Evolutionary conservation across 2,329 filamentous ascomycete species (phyloP).

Genomic region (Colletotrichum costaricense): DNA sequence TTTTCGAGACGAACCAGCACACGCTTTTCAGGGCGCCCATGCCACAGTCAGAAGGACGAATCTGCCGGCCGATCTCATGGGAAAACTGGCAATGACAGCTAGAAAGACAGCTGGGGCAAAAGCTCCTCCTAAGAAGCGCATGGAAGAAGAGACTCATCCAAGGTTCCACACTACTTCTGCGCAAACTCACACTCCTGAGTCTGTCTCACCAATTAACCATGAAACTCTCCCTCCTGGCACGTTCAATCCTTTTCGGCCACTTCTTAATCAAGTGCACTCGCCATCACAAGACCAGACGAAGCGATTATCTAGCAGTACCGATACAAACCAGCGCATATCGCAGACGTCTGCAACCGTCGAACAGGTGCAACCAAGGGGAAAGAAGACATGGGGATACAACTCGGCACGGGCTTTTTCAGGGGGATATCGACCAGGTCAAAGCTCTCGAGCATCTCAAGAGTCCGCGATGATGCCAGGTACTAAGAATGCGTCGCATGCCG

Average conservation of each 20-base stretch:
- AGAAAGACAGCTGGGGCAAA: conserved; percentile 10
- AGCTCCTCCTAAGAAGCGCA: background rate
- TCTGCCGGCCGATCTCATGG: conserved; percentile 14
- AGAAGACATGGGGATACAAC: background rate
- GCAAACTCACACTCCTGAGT: background rate
- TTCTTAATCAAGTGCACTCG: background rate
- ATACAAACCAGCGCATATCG: background rate
- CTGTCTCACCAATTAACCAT: background rate
- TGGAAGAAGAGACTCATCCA: background rate
- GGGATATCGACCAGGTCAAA: background rate
- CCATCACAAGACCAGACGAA: background rate
- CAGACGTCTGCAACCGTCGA: background rate
- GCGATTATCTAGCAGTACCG: background rate
- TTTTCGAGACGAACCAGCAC: background rate
- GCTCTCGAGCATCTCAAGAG: background rate
- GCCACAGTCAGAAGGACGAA: conserved; percentile 6
- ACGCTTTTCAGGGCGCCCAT: background rate
- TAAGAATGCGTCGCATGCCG: background rate
- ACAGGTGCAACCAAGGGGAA: background rate
- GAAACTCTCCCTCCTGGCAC: background rate
- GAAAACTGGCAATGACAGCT: conserved; percentile 10
- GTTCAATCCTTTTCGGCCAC: background rate
- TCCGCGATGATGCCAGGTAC: background rate
- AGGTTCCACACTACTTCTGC: background rate
- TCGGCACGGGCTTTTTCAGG: background rate